Evolutionary conservation across 179 eudicot genomes (phyloP).

Genomic region (Beta lomatogona): DNA sequence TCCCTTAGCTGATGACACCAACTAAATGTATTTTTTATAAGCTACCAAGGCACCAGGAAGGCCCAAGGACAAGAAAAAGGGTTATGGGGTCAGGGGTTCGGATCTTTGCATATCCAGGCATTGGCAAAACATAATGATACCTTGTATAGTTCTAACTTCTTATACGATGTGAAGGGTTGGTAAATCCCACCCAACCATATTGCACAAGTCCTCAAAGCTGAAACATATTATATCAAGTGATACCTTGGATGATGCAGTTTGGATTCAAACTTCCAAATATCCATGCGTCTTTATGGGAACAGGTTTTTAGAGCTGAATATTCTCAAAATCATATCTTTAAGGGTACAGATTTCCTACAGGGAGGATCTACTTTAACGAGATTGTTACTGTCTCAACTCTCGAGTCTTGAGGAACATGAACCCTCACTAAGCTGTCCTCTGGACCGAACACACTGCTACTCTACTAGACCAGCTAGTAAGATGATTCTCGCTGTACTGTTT

Average conservation of each 20-base stretch:
- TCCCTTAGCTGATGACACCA: neutral
- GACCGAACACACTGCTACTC: neutral
- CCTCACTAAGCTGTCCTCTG: neutral
- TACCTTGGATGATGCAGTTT: neutral
- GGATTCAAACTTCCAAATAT: neutral
- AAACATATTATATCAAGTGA: neutral
- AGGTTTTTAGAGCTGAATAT: too few relatives aligned
- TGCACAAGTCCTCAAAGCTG: neutral
- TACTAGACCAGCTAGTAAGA: neutral
- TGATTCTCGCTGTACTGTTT: neutral
- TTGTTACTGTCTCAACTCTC: neutral
- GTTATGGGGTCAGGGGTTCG: neutral
- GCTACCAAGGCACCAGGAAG: neutral
- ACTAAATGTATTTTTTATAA: neutral
- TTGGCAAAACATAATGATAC: neutral
- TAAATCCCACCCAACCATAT: neutral
- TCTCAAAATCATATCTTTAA: neutral
- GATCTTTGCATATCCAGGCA: neutral
- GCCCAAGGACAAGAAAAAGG: neutral
- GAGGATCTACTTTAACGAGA: neutral
- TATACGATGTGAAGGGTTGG: neutral
- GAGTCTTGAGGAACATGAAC: neutral
- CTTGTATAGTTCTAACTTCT: neutral
- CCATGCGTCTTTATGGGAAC: neutral
- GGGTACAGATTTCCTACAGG: neutral